Base-by-base conservation (phyloP, 2,329 filamentous ascomycete species). In the Parascedosporium putredinis region DNA sequence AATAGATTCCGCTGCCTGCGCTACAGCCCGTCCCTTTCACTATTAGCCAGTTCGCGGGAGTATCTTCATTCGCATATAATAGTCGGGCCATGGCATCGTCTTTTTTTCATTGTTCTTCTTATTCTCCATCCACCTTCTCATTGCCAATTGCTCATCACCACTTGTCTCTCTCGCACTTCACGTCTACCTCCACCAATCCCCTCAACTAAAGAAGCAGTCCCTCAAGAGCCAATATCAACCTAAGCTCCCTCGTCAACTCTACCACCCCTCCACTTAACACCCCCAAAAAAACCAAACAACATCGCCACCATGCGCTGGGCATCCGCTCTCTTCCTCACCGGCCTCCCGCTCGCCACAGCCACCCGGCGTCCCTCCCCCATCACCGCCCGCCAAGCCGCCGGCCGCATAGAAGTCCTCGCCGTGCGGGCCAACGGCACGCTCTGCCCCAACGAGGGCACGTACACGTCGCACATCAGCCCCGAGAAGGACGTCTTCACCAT, bases 381-480 rank as follows among this genome's bases (percentile, higher is more conserved):
- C 34, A 12, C 38, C 38, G 20, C 8, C 16, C 38, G 27, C 14
- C 33, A 18, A 14, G 33, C 33, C 33, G 10, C 38, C 38, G 7
- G 10, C 38, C 16, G 23, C 16, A 20, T 18, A 16, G 20, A 16
- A 18, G 23, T 42, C 38, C 38, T 16, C 38, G 20, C 38, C 18
- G 38, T 42, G 16, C 8, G 16, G 6, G 38, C 38, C 4, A 4
- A 8, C 38, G 38, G 38, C 38, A 42, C 38, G 2, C 38, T 42
- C 38, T 42, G 38, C 20, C 38, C 38, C 38, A 20, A 42, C 20
- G 18, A 42, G 16, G 23, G 16, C 4, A 42, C 38, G 34, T 47
- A 51, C 50, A 51, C 50, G 18, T 42, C 27, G 24, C 47, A 47
- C 36, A 51, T 51, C 25, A 44, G 46, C 36, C 36, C 34, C 33